Evolutionary conservation across 495 filamentous ascomycete genomes (phyloP).

Genomic region (Evernia prunastri): DNA sequence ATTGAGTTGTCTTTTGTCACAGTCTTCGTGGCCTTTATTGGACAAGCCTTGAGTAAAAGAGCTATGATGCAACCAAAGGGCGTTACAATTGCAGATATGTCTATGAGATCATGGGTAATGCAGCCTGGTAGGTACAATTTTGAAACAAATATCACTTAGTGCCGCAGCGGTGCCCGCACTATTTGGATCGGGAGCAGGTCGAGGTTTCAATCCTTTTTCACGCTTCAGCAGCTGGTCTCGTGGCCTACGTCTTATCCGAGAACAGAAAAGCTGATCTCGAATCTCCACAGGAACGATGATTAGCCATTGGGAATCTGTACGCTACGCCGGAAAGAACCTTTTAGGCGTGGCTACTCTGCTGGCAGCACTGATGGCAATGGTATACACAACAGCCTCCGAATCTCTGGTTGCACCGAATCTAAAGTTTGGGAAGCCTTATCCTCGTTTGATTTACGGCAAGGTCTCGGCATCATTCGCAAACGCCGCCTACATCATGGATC

Average conservation of each 20-base stretch:
- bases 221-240: too few species aligned
- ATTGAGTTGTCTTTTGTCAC: slow-evolving; percentile 74
- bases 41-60: slow-evolving; percentile 61
- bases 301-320: slow-evolving; percentile 56
- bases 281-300: slow-evolving; percentile 45
- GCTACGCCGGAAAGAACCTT: slow-evolving; percentile 51
- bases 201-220: too few species aligned
- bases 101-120: slow-evolving; percentile 55
- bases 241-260: too few species aligned
- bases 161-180: too few species aligned
- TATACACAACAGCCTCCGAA: slow-evolving; percentile 70
- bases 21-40: slow-evolving; percentile 65
- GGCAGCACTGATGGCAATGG: slow-evolving; percentile 54
- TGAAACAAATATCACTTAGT: too few species aligned
- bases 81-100: slow-evolving; percentile 65
- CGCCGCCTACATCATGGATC: not conserved
- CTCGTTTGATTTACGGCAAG: slow-evolving; percentile 42
- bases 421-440: slow-evolving; percentile 42
- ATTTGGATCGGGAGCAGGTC: too few species aligned
- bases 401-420: slow-evolving; percentile 65
- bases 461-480: slow-evolving; percentile 37
- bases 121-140: slow-evolving; percentile 52
- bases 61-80: slow-evolving; percentile 52
- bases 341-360: slow-evolving; percentile 53
- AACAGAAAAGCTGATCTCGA: slow-evolving; percentile 33